Conservation (phyloP, 441 rosid genomes). For the Lepidium campestre region DNA sequence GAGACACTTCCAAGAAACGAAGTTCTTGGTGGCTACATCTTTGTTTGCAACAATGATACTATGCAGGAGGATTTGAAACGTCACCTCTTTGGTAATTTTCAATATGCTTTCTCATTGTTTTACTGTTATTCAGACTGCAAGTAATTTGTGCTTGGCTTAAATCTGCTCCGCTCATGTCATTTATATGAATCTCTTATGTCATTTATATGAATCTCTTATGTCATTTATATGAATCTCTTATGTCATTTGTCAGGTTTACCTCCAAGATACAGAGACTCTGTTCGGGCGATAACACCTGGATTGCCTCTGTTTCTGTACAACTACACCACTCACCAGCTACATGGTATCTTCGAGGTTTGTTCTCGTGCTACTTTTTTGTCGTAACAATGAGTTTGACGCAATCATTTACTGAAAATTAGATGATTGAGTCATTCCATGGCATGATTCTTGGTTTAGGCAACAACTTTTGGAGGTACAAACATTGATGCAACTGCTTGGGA, state of each 20-base stretch:
- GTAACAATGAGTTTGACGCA: neutral
- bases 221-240: neutral
- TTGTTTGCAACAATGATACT: slow-evolving; percentile 96
- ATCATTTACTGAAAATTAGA: neutral
- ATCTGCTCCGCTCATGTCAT: neutral
- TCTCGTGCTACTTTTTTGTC: neutral
- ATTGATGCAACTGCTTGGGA: slow-evolving; percentile 99
- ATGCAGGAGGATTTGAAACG: slow-evolving; percentile 98
- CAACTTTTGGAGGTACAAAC: slow-evolving; percentile 92
- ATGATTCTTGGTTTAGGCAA: slow-evolving; percentile 47
- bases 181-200: neutral
- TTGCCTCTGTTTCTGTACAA: slow-evolving; percentile 93
- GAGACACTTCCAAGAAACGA: slow-evolving; percentile 92
- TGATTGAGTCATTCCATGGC: neutral
- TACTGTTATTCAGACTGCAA: neutral
- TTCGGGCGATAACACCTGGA: slow-evolving; percentile 95
- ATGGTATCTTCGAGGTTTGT: slow-evolving; percentile 95
- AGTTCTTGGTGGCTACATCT: slow-evolving; percentile 97
- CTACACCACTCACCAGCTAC: slow-evolving; percentile 96
- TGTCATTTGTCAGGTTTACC: slow-evolving; percentile 62
- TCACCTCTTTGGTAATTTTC: slow-evolving; percentile 71
- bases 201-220: slow-evolving; percentile 11
- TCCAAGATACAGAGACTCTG: slow-evolving; percentile 96
- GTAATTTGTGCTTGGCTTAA: neutral
- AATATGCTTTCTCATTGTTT: neutral